Evolutionary conservation across 2,329 filamentous ascomycete species (phyloP), one percentile per base, ranked within the genome.

Genomic region (Aspergillus tamarii): DNA sequence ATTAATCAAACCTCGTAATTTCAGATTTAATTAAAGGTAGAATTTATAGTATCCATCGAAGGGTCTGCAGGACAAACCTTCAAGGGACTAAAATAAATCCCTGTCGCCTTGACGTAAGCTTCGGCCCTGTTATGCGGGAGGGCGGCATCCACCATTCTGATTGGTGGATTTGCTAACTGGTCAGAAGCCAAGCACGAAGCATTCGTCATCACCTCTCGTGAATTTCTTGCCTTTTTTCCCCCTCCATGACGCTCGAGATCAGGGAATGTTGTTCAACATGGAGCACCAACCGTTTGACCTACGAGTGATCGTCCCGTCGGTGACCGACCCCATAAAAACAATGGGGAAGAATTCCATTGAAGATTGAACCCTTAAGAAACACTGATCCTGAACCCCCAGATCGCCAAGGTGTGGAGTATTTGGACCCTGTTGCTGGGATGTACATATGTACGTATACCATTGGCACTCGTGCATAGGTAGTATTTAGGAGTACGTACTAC

Each of bases 91-190:
- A 52, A 61, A 34, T 53, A 41, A 61, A 55, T 23, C 60, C 60
- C 64, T 61, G 53, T 60, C 16, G 46, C 30, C 59, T 64, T 68
- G 66, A 70, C 68, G 68, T 69, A 70, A 69, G 68, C 68, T 66
- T 54, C 41, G 61, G 45, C 55, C 56, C 61, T 46, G 16, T 61
- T 61, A 56, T 58, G 62, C 63, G 48, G 34, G 59, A 30, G 61
- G 63, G 46, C 62, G 11, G 28, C 21, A 4, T 28, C 28, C 36
- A 23, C 3, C 36, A 16, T 1, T 32, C 5, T 65, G 54, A 70
- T 70, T 70, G 68, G 68, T 23, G 28, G 21, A 54, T n/a, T 28
- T 46, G 30, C 19, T 30, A 26, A 19, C 19, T 23, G 39, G 11
- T 43, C 41, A 23, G 34, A 56, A 57, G 60, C 60, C 60, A 62